Evolutionary conservation across 345 rosid genomes (phyloP).

Genomic region (Brassica nigra): DNA sequence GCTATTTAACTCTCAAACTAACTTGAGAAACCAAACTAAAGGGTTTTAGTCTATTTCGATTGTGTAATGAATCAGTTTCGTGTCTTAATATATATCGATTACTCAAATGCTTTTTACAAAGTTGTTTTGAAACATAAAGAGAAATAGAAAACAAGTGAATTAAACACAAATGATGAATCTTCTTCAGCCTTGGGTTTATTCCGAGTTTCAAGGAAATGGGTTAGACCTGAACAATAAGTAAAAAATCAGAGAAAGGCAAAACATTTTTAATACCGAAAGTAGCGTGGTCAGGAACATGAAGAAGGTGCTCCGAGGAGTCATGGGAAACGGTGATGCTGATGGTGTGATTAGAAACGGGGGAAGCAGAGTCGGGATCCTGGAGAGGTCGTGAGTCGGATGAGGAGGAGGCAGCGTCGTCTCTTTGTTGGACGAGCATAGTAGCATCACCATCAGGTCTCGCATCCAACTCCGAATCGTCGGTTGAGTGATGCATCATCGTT

Average conservation of each 20-base stretch:
- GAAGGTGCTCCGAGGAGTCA: conserved; percentile 53
- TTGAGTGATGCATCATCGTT: conserved; percentile 35
- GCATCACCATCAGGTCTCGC: conserved; percentile 48
- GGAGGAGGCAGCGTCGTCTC: conserved; percentile 42
- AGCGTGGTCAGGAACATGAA: conserved; percentile 51
- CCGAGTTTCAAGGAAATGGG: too few species aligned
- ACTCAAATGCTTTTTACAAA: neutral
- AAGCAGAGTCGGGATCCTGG: conserved; percentile 33
- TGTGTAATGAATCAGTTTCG: neutral
- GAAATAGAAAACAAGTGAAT: too few species aligned
- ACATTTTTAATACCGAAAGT: conserved; percentile 55
- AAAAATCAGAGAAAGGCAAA: too few species aligned
- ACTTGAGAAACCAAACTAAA: neutral
- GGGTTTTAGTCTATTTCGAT: neutral
- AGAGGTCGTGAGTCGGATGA: conserved; percentile 24
- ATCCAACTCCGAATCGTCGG: conserved; percentile 49
- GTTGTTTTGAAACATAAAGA: too few species aligned
- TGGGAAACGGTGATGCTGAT: conserved; percentile 52
- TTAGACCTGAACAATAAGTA: neutral
- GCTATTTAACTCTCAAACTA: neutral
- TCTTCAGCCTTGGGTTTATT: too few species aligned
- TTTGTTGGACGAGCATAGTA: conserved; percentile 51
- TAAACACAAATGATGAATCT: too few species aligned
- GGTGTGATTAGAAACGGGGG: conserved; percentile 36
- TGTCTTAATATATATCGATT: neutral